Conservation (phyloP, 768 basidiomycete species). For the Heimioporus sp. region DNA sequence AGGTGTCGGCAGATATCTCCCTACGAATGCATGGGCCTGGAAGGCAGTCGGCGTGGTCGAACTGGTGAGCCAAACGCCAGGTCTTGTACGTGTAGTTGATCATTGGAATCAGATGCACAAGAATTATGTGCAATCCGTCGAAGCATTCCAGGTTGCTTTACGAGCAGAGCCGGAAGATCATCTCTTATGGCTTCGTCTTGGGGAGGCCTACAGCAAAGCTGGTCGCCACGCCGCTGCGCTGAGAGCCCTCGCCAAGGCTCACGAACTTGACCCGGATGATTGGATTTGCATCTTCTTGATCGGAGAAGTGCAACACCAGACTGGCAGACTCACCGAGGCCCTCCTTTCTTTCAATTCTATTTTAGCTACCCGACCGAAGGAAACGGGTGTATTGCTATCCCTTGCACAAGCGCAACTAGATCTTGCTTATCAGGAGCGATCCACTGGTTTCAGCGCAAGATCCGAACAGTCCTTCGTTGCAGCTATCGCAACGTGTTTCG, state of each 20-base stretch:
- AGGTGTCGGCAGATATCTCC: slow-evolving; percentile 51
- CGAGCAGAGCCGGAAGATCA: slow-evolving; percentile 76
- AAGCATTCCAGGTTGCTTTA: slow-evolving; percentile 83
- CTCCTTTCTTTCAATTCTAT: slow-evolving; percentile 62
- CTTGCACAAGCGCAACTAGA: slow-evolving; percentile 73
- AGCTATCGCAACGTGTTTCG: slow-evolving; percentile 53
- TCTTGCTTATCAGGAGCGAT: slow-evolving; percentile 61
- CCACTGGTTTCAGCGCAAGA: slow-evolving; percentile 69
- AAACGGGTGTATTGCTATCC: slow-evolving; percentile 69
- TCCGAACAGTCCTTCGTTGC: slow-evolving; percentile 70
- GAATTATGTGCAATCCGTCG: slow-evolving; percentile 73
- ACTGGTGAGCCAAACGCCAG: slow-evolving; percentile 53
- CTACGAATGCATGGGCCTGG: slow-evolving; percentile 96
- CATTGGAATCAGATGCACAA: slow-evolving; percentile 49
- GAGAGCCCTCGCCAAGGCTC: slow-evolving; percentile 78
- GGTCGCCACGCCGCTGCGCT: slow-evolving; percentile 88
- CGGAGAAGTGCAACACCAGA: slow-evolving; percentile 78
- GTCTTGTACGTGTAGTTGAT: background rate
- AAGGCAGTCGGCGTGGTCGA: slow-evolving; percentile 93
- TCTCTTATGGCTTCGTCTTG: slow-evolving; percentile 85
- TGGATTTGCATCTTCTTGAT: slow-evolving; percentile 86
- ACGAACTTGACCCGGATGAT: slow-evolving; percentile 68
- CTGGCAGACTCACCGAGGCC: slow-evolving; percentile 74
- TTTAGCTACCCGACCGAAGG: slow-evolving; percentile 52
- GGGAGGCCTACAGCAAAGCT: slow-evolving; percentile 86